These are phyloP conservation scores for Trichoderma arundinaceum DNA, from an alignment of 2,329 filamentous ascomycete species.

Conservation along the genomic window DNA sequence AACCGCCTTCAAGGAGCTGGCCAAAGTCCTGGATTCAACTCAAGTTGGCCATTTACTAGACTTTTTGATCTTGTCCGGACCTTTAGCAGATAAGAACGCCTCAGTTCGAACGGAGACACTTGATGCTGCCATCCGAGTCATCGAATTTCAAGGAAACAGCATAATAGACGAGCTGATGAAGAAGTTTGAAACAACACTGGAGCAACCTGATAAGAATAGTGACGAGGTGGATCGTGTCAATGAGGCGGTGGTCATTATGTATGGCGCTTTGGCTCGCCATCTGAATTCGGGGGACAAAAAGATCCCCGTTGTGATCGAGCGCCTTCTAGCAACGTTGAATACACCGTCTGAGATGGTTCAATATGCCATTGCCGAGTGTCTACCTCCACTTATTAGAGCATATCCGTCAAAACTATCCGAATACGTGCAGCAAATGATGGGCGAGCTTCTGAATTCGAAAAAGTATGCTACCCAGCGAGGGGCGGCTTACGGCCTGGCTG, in stretches of 20 bases:
- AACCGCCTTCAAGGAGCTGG: conserved; percentile 82
- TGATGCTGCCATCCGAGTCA: conserved; percentile 81
- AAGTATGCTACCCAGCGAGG: conserved; percentile 92
- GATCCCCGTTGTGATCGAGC: conserved; percentile 84
- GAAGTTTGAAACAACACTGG: conserved; percentile 87
- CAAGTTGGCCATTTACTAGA: conserved; percentile 78
- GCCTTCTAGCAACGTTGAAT: conserved; percentile 83
- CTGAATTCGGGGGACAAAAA: conserved; percentile 83
- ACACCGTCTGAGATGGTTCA: conserved; percentile 97
- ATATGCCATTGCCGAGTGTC: conserved; percentile 91
- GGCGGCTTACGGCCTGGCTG: conserved; percentile 91
- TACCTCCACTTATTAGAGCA: conserved; percentile 86
- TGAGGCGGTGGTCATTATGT: conserved; percentile 96
- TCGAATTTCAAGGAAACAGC: conserved; percentile 78
- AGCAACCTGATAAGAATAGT: conserved; percentile 80
- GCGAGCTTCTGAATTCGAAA: conserved; percentile 83
- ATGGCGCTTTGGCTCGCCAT: conserved; percentile 90
- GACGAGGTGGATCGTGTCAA: conserved; percentile 88
- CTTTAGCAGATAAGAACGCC: conserved; percentile 80
- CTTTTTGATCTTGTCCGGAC: conserved; percentile 85
- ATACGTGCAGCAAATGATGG: conserved; percentile 81
- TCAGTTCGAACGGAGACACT: conserved; percentile 88
- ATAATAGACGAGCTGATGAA: conserved; percentile 91
- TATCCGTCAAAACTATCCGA: conserved; percentile 77
- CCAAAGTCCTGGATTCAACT: conserved; percentile 68